Percentiles rank a stretch among this genome's conserved stretches.
Conservation (phyloP, 495 filamentous ascomycete species). For the Hypoxylon lienhwacheense region DNA sequence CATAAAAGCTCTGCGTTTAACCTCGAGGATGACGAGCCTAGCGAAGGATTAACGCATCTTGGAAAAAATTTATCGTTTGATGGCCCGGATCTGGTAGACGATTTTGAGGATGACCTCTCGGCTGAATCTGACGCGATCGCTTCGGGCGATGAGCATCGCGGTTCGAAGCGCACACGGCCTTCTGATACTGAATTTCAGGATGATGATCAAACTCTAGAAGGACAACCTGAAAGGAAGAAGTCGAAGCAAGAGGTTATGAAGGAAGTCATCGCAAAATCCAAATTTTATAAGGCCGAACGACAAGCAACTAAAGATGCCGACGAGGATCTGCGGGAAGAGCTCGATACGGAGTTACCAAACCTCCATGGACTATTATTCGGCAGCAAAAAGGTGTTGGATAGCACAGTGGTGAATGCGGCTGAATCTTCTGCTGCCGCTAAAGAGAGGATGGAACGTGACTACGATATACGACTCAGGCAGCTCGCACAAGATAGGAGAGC, state of each 20-base stretch:
- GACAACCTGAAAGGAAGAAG: slow-evolving; percentile 78
- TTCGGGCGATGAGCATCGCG: slow-evolving; percentile 51
- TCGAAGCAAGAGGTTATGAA: slow-evolving; percentile 94
- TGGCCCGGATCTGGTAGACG: slow-evolving; percentile 60
- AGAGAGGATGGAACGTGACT: slow-evolving; percentile 68
- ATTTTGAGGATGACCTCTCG: slow-evolving; percentile 66
- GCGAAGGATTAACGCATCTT: slow-evolving; percentile 76
- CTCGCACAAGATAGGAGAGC: slow-evolving; percentile 81
- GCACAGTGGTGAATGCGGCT: slow-evolving; percentile 52
- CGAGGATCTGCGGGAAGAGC: slow-evolving; percentile 79
- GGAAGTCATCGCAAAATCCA: slow-evolving; percentile 96
- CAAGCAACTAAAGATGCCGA: slow-evolving; percentile 94
- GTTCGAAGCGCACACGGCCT: slow-evolving; percentile 61
- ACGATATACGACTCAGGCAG: slow-evolving; percentile 79
- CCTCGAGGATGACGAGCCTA: slow-evolving; percentile 79
- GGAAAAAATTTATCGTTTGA: slow-evolving; percentile 71
- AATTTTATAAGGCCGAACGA: slow-evolving; percentile 88
- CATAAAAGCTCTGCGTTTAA: slow-evolving; percentile 81
- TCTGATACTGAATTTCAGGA: slow-evolving; percentile 47
- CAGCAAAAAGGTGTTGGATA: slow-evolving; percentile 30
- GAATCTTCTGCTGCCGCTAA: slow-evolving; percentile 60
- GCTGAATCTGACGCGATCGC: slow-evolving; percentile 53
- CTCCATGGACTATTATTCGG: slow-evolving; percentile 69
- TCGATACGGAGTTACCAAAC: slow-evolving; percentile 72
- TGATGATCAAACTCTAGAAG: slow-evolving; percentile 52